These are phyloP conservation scores for Eucalyptus pumila DNA, from an alignment of 345 rosid species.

Conservation along the genomic window DNA sequence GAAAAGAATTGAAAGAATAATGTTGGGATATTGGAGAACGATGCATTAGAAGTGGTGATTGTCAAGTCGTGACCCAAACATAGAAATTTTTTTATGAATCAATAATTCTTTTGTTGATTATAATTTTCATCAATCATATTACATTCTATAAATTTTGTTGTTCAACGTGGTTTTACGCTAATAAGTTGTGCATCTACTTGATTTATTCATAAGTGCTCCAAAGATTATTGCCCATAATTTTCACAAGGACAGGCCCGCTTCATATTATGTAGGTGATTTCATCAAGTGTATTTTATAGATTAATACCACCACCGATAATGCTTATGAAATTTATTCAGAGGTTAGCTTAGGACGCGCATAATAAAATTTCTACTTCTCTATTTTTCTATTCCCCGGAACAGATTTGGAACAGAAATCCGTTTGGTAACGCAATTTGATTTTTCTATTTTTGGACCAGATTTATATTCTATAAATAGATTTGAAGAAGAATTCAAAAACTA, in stretches of 20 bases:
- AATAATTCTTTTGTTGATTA: background rate
- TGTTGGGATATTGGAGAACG: background rate
- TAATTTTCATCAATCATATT: background rate
- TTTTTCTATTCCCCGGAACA: no score
- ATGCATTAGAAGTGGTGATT: background rate
- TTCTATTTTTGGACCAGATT: no score
- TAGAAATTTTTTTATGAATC: background rate
- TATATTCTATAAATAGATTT: no score
- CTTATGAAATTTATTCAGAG: background rate
- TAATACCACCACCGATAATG: background rate
- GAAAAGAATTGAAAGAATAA: background rate
- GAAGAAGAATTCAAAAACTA: no score
- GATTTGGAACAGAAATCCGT: no score
- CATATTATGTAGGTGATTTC: background rate
- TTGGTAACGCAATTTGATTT: no score
- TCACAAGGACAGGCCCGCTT: rapidly evolving
- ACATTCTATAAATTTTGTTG: background rate
- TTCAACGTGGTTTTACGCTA: rapidly evolving
- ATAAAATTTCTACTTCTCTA: no score
- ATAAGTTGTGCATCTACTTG: background rate
- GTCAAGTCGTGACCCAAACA: background rate
- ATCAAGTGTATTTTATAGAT: no score
- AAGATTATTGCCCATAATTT: background rate
- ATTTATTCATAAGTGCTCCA: background rate
- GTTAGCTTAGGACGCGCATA: background rate